A percentile compares a stretch with the other conserved stretches of the same genome.
Evolutionary conservation across 2,329 filamentous ascomycete species (phyloP).

Genomic region (Fusarium denticulatum): DNA sequence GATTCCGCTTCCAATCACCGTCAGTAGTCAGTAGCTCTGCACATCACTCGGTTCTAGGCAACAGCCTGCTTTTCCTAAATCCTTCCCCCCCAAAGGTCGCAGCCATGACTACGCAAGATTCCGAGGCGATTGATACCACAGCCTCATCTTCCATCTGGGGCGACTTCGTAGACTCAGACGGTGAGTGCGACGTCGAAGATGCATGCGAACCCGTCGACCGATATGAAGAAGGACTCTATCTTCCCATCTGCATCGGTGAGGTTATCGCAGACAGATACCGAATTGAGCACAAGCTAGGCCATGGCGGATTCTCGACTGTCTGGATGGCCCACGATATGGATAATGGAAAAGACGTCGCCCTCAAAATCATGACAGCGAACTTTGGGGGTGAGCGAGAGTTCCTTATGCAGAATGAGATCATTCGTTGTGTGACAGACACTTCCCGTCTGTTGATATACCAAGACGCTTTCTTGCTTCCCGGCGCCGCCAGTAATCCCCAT

Average conservation of each 20-base stretch:
- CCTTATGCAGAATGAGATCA: neutral
- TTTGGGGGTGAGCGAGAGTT: neutral
- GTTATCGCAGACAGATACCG: neutral
- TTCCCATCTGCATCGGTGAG: neutral
- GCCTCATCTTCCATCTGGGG: neutral
- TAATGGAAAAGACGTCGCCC: neutral
- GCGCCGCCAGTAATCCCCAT: neutral
- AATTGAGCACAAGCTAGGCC: neutral
- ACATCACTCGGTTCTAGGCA: neutral
- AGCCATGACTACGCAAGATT: neutral
- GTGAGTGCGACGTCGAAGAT: neutral
- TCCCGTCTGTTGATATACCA: neutral
- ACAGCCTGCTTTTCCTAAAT: neutral
- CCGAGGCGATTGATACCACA: too few relatives aligned
- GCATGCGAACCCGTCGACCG: neutral
- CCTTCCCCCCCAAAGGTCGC: neutral
- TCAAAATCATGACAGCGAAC: neutral
- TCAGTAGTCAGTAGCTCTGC: neutral
- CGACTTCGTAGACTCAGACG: neutral
- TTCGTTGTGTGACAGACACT: neutral
- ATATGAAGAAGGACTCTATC: neutral
- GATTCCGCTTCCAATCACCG: neutral
- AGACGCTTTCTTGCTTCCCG: neutral
- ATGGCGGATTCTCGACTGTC: neutral
- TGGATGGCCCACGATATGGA: neutral